Conservation (phyloP, 2,329 filamentous ascomycete species). For the Coleophoma cylindrospora region DNA sequence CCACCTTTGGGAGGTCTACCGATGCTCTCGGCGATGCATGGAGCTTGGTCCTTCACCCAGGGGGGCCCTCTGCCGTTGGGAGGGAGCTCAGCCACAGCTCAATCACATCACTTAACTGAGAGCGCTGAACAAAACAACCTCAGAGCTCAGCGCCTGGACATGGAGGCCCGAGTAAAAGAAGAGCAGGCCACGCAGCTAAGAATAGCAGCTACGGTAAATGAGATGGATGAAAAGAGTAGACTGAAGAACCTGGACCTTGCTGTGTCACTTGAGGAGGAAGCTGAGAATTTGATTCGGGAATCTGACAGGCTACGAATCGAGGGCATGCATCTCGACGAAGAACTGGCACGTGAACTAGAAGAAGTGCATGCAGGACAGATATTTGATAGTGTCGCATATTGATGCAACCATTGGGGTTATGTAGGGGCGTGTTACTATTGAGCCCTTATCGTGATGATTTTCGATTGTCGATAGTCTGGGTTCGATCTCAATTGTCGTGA, state of each 20-base stretch:
- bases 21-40: background rate
- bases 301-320: slow-evolving; percentile 18
- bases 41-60: slow-evolving; percentile 14
- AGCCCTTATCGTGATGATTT: no score
- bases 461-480: no score
- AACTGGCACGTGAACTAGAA: slow-evolving; percentile 18
- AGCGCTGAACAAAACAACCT: slow-evolving; percentile 14
- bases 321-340: slow-evolving; percentile 16
- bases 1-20: no score
- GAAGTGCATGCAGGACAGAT: slow-evolving; percentile 1
- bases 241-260: slow-evolving; percentile 11
- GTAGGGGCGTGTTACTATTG: no score
- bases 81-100: background rate
- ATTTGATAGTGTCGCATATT: no score
- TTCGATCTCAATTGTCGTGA: no score
- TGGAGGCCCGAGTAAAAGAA: slow-evolving; percentile 12
- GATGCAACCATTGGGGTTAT: no score
- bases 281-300: slow-evolving; percentile 15
- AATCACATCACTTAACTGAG: slow-evolving; percentile 3
- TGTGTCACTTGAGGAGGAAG: slow-evolving; percentile 16
- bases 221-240: slow-evolving; percentile 10
- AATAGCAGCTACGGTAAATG: slow-evolving; percentile 3
- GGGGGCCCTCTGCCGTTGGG: slow-evolving; percentile 3
- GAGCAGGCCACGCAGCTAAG: slow-evolving; percentile 7
- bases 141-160: slow-evolving; percentile 13